Evolutionary conservation across 75 land plant species (phyloP).

Genomic region (Cunninghamia lanceolata): DNA sequence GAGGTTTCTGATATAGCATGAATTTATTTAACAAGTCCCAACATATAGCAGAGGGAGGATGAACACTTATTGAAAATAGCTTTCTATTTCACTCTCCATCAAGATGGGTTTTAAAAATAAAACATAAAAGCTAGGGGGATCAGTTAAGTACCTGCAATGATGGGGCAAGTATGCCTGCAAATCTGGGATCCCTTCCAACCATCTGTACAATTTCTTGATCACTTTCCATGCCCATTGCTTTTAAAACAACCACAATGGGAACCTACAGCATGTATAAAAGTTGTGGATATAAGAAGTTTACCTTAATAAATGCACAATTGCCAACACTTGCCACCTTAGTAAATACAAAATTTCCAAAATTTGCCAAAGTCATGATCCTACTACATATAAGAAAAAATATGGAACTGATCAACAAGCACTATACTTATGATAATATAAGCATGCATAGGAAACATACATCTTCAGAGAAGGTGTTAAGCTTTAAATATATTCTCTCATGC

Average conservation of each 20-base stretch:
- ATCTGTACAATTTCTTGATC: conserved; percentile 98
- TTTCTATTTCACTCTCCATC: background rate
- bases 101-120: background rate
- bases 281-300: background rate
- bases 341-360: background rate
- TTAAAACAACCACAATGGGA: conserved; percentile 89
- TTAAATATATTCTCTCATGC: conserved; percentile 74
- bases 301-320: background rate
- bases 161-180: conserved; percentile 70
- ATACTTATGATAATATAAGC: background rate
- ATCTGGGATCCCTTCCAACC: conserved; percentile 92
- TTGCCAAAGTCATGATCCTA: background rate
- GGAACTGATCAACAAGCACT: background rate
- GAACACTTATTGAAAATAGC: background rate
- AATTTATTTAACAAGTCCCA: background rate
- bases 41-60: background rate
- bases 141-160: conserved; percentile 70
- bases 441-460: conserved; percentile 36
- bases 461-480: conserved; percentile 58
- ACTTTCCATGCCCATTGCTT: conserved; percentile 99
- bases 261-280: conserved; percentile 39
- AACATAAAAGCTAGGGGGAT: background rate
- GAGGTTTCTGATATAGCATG: background rate
- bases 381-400: background rate
- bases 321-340: background rate